Conservation (phyloP, 768 basidiomycete species). For the Suillus fuscotomentosus region DNA sequence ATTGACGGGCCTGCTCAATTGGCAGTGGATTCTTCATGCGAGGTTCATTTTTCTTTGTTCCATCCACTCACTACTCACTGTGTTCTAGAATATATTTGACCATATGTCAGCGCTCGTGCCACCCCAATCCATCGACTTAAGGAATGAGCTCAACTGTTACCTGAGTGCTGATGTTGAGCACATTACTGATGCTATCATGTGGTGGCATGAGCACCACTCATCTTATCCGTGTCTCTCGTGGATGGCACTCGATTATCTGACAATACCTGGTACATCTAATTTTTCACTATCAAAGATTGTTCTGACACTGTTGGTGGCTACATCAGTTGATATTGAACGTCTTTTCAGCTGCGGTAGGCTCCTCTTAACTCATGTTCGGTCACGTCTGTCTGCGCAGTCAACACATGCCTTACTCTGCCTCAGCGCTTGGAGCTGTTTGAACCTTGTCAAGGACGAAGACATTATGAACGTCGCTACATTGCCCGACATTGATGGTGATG, state of each 20-base stretch:
- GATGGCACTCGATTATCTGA: conserved; percentile 35
- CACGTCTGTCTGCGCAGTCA: conserved; percentile 20
- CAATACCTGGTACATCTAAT: conserved; percentile 28
- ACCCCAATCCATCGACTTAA: conserved; percentile 12
- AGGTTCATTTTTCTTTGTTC: background rate
- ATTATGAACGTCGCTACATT: conserved; percentile 2
- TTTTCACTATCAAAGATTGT: conserved; percentile 10
- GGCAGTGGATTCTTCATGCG: background rate
- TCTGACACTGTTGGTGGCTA: conserved; percentile 14
- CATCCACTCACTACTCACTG: background rate
- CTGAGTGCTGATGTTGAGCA: conserved; percentile 24
- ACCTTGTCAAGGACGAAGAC: conserved; percentile 20
- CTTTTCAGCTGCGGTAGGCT: conserved; percentile 15
- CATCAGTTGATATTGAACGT: conserved; percentile 9
- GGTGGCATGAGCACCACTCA: conserved; percentile 26
- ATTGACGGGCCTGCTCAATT: background rate
- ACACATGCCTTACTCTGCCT: conserved; percentile 21
- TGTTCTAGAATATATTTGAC: conserved; percentile 29
- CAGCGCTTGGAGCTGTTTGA: conserved; percentile 11
- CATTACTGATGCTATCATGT: conserved; percentile 23
- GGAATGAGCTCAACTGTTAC: conserved; percentile 29
- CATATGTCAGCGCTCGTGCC: conserved; percentile 19
- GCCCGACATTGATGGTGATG: conserved; percentile 2
- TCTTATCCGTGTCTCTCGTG: conserved; percentile 29
- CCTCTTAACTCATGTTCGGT: conserved; percentile 23